Base-by-base conservation (phyloP, 2,329 filamentous ascomycete species). In the Thielaviopsis musarum region DNA sequence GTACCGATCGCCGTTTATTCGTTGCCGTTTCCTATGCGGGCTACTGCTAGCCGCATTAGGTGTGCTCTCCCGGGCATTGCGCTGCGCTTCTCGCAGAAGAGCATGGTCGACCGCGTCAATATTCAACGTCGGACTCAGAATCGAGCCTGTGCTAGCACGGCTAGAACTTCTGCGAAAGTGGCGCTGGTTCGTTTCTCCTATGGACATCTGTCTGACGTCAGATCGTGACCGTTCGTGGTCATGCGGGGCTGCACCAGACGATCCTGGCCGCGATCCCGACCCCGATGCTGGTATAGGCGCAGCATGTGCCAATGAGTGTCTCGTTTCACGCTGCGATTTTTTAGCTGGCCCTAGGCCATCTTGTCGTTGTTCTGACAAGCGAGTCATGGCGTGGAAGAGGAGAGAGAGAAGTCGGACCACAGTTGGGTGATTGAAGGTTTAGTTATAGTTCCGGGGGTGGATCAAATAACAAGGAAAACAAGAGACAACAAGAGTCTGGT, bases 1-100 rank as follows among this genome's bases (percentile, higher is more conserved):
- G 51, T 64, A 87, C 84, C 80, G 76, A 65, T 83, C 80, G 58
- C 76, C 80, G 63, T 82, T 79, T 63, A 83, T 78, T 59, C 80
- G 72, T 64, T 81, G 79, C 34, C 80, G 74, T 65, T 83, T 83
- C 65, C 79, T 72, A 67, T 76, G 77, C 45, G 80, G 80, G 64
- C 77, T 82, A 1, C 74, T 74, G 55, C 73, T 73, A 0, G 77
- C 75, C 1, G 77, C 77, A 63, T 75, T 77, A 59, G 81, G 77
- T 59, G 76, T 71, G 60, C 75, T 74, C 17, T 76, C 60, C 12
- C 57, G 57, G 26, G 60, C 54, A 21, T 59, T 72, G 34, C 72
- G 71, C 61, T 75, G 73, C n/a, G 79, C 66, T 64, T 80, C 78
- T 62, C 77, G 72, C 15, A 77, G 70, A 56, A 81, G 66, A 26